Evolutionary conservation across 2,329 filamentous ascomycete genomes (phyloP), one percentile per base, ranked within the genome.

Genomic region (Calonectria pauciramosa): DNA sequence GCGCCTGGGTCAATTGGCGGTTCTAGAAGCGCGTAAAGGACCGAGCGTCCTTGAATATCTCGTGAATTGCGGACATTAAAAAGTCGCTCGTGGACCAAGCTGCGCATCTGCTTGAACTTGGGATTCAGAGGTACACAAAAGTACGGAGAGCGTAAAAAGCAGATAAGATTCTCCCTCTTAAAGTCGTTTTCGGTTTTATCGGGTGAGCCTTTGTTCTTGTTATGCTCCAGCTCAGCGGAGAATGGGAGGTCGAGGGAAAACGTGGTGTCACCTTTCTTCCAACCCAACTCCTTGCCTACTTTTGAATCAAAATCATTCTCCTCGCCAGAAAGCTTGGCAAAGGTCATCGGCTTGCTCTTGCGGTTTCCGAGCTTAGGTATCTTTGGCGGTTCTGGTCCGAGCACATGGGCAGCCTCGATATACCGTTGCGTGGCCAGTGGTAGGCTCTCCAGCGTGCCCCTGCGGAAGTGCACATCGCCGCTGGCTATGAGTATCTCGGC

Each of bases 1-100:
- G n/a, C 47, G 18, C 54, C 70, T 3, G 65, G 71, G 44, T 72
- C 71, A 20, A 59, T 68, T 20, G 26, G 34, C 6, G 71, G 54
- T 20, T 72, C 65, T 14, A 34, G 30, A 18, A 69, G 32, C 10
- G 65, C 11, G 1, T 54, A 56, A 7, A 34, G 13, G 1, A 68
- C 26, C 7, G 65, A 54, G 20, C 26, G 23, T 11, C 71, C 71
- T 28, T 64, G 34, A 32, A 72, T 72, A 14, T 72, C 71, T 11
- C 63, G 71, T 1, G n/a, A 54, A 28, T 72, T 68, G 8, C 71
- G 54, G 16, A 64, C 47, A 14, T 72, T 69, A 28, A 44, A 72
- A 13, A 72, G 64, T 11, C 65, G n/a, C 32, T 68, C 49, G 14
- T 68, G 20, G 9, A 68, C 32, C 23, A 30, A 18, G 8, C 18